Base-by-base conservation (phyloP, 2,329 filamentous ascomycete species). In the Fusarium sp. region DNA sequence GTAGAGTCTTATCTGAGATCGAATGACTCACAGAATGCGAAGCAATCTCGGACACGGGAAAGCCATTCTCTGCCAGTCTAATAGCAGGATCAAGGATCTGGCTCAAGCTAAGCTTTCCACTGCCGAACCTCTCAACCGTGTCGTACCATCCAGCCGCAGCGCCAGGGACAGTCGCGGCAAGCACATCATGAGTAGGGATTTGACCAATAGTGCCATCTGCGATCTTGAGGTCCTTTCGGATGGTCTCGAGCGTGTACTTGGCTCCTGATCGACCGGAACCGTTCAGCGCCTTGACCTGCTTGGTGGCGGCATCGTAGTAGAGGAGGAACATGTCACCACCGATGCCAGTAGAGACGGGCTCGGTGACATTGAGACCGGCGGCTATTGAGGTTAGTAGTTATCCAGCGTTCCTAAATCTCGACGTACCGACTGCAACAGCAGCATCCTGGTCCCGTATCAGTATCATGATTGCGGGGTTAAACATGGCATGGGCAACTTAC, bases 301-400 rank as follows among this genome's bases (percentile, higher is more conserved):
- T 93, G 0, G 92, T 94, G 76, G 92, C 90, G 47, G 95, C 94
- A 80, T 97, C 90, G 86, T 96, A 98, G 87, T 91, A 98, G 38
- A 98, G 90, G 82, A 95, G 95, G 85, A 98, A 99, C 91, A 98
- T 95, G 84, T 99, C 97, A 72, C 97, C 97, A 66, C 97, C 97
- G 69, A 99, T 98, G 45, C 97, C 97, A 1, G 97, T 98, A 7
- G 94, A 97, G 68, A 92, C 91, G 9, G 97, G 97, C 81, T 99
- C 97, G 0, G 96, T 98, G 80, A 98, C 90, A 84, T 98, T 98
- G 66, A 99, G 87, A 6, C 92, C 95, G 35, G 97, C 97, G 52
- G 97, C 96, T 94, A 5, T 4, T 6, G 6, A 6, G 0, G n/a
- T 32, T 61, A 69, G 59, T 35, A 17, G 6, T n/a, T 25, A 0